Base-by-base conservation (phyloP, 2,329 filamentous ascomycete genomes). In the Aureobasidium sp. region DNA sequence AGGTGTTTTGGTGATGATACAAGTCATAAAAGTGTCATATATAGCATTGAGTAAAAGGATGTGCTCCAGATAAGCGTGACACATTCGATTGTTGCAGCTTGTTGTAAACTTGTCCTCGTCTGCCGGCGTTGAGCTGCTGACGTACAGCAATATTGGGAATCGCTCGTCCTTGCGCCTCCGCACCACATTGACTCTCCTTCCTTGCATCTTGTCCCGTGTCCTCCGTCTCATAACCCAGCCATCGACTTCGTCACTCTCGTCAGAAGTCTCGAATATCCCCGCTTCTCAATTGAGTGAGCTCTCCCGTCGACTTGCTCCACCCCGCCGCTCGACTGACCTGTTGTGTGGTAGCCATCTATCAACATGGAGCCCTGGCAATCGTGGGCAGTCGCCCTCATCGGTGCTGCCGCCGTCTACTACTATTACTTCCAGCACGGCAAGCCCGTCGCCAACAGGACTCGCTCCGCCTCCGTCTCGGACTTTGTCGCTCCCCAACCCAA, bases 301-400 rank as follows among this genome's bases (percentile, higher is more conserved):
- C 22, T 8, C 25, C 20, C 22, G 36, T 42, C 5, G 15, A 41
- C 25, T 55, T 11, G 17, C 37, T 48, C 20, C 37, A 14, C 29
- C 51, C 20, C 37, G 36, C 36, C 25, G 37, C 51, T 41, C 25
- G 20, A 36, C 51, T 55, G 14, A 55, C 37, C 22, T 25, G 51
- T 9, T 37, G 51, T 42, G 51, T 20, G 51, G 25, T 37, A 55
- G 51, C 51, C 37, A 55, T 55, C 51, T 55, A 8, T 34, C 20
- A 56, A 47, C 12, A 68, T 71, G 68, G 69, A 71, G 42, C 66
- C 69, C 39, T 69, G 66, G 68, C 61, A 67, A 57, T 69, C 66
- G 42, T 72, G 70, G 70, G 64, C 62, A 15, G 57, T 70, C 31
- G 64, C 69, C 44, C 62, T 66, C 29, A 41, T 66, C 37, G 63